Percentiles rank a stretch among this genome's conserved stretches.
Conservation (phyloP, 164 flowering plant species). For the Magnolia sinica region DNA sequence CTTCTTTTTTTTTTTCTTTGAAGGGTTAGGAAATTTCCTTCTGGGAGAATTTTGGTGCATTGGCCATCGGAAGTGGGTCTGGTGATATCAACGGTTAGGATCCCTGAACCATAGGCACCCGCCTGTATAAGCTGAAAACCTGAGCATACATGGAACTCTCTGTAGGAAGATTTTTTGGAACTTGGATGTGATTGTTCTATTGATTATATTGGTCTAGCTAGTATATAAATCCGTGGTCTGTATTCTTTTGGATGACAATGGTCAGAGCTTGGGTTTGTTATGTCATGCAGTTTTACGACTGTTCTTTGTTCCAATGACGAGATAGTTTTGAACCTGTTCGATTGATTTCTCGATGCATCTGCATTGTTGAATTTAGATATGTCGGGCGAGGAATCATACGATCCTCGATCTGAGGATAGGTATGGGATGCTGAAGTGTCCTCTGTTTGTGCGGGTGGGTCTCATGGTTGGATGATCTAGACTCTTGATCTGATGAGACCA, state of each 20-base stretch:
- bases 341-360: not conserved
- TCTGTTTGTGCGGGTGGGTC: too few relatives aligned
- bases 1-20: not conserved
- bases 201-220: not conserved
- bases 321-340: not conserved
- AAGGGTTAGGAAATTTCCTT: not conserved
- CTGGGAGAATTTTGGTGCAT: not conserved
- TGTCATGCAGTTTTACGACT: not conserved
- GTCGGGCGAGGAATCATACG: not conserved
- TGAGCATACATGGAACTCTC: not conserved
- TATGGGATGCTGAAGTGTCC: too few relatives aligned
- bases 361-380: not conserved
- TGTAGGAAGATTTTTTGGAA: not conserved
- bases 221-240: not conserved
- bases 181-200: not conserved
- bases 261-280: not conserved
- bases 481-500: too few relatives aligned
- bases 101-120: too few relatives aligned
- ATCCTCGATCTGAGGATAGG: not conserved
- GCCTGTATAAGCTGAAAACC: too few relatives aligned
- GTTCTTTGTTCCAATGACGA: not conserved
- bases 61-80: not conserved
- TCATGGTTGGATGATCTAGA: too few relatives aligned
- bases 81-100: not conserved
- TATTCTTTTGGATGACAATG: slow-evolving; percentile 1